Conservation (phyloP, 371 early-diverging fungal species). For the Syncephalis plumigaleata region DNA sequence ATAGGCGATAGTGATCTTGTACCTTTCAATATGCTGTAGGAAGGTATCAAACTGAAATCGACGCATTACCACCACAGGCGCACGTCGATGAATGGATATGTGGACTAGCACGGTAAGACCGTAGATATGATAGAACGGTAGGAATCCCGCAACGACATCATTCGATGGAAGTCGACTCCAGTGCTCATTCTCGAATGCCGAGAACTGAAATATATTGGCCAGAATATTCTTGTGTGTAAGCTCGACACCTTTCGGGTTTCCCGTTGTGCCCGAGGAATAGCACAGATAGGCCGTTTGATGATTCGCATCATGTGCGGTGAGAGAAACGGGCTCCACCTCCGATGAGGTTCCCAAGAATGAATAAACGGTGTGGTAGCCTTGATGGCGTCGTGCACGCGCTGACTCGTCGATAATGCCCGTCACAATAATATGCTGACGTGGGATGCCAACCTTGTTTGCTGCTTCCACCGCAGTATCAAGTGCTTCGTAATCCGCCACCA, state of each 20-base stretch:
- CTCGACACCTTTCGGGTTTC: constrained; percentile 59
- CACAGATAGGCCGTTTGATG: constrained; percentile 41
- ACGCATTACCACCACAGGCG: constrained; percentile 22
- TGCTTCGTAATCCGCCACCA: constrained; percentile 27
- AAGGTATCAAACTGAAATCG: constrained; percentile 35
- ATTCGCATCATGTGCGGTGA: constrained; percentile 10
- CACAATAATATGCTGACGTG: constrained; percentile 16
- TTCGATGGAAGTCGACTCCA: background rate
- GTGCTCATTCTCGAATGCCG: constrained; percentile 12
- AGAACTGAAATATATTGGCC: constrained; percentile 44
- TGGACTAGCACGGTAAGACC: constrained; percentile 28
- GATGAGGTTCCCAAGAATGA: too few species aligned
- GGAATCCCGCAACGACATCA: constrained; percentile 12
- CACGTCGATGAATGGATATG: constrained; percentile 10
- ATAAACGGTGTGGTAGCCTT: constrained; percentile 5
- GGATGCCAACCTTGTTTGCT: constrained; percentile 31
- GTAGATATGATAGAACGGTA: constrained; percentile 75
- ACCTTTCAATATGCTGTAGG: constrained; percentile 35
- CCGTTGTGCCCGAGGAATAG: constrained; percentile 72
- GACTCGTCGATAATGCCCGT: constrained; percentile 33
- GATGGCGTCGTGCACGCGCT: constrained; percentile 9
- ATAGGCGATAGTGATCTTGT: constrained; percentile 45
- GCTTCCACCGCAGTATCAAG: constrained; percentile 31
- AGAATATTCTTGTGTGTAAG: constrained; percentile 64
- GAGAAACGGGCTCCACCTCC: constrained; percentile 6